These are phyloP conservation scores for Ganoderma lucidum DNA, from an alignment of 1,284 basidiomycete genomes.

Conservation along the genomic window DNA sequence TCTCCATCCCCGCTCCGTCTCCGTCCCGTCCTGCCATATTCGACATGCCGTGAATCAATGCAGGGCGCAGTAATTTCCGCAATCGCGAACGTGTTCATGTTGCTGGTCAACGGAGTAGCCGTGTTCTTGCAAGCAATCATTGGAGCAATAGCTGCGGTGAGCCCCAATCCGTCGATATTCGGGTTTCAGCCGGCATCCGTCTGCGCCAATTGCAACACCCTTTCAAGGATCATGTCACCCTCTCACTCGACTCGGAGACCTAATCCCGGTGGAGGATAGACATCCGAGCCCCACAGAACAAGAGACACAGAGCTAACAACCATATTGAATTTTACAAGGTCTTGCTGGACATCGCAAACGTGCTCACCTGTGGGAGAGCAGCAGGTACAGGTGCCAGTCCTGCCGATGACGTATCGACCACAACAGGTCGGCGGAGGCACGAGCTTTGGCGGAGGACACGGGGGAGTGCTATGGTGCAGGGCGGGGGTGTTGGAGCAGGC, in stretches of 20 bases:
- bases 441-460: neutral
- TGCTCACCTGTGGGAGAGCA: neutral
- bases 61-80: neutral
- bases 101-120: neutral
- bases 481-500: neutral
- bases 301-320: too few relatives aligned
- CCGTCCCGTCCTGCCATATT: neutral
- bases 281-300: too few relatives aligned
- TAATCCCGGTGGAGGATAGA: too few relatives aligned
- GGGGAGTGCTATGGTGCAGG: neutral
- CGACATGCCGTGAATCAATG: neutral
- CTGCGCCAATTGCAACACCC: too few relatives aligned
- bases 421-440: neutral
- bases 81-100: neutral
- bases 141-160: slow-evolving; percentile 1
- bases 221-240: too few relatives aligned
- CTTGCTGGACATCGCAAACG: neutral
- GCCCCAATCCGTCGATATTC: neutral
- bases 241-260: too few relatives aligned
- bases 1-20: neutral
- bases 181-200: too few relatives aligned
- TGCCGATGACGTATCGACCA: neutral
- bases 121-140: neutral
- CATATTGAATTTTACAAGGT: neutral
- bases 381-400: neutral